These are phyloP conservation scores for Vaccinium macrocarpon DNA, from an alignment of 148 eudicot genomes.

Conservation along the genomic window DNA sequence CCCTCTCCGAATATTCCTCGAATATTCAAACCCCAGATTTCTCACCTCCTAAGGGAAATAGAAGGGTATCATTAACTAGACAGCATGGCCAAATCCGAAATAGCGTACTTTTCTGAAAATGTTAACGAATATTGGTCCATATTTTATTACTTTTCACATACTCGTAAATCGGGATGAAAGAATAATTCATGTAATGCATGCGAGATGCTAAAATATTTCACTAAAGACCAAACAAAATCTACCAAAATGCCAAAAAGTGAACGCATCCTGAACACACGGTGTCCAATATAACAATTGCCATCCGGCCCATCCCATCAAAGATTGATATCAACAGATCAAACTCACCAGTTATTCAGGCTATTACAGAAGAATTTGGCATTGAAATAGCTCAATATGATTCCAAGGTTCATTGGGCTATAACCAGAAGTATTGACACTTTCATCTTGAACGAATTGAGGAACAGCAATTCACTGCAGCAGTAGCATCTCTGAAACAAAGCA, in stretches of 20 bases:
- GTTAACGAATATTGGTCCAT: no score
- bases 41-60: no score
- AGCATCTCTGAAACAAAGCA: constrained; percentile 38
- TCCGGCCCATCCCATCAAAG: background rate
- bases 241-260: constrained; percentile 2
- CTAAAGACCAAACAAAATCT: no score
- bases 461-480: constrained; percentile 50
- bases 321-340: constrained; percentile 5
- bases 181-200: no score
- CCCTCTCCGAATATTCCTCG: no score
- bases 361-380: constrained; percentile 42
- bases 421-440: constrained; percentile 59
- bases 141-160: no score
- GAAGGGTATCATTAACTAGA: no score
- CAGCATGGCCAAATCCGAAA: no score
- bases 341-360: constrained; percentile 42
- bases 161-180: no score
- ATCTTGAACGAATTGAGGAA: constrained; percentile 52
- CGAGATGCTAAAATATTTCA: no score
- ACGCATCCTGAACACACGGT: constrained; percentile 14
- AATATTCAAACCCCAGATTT: no score
- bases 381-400: constrained; percentile 47
- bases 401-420: constrained; percentile 59
- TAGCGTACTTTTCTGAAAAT: no score
- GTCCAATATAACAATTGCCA: constrained; percentile 7